Evolutionary conservation across 2,329 filamentous ascomycete genomes (phyloP), one percentile per base, ranked within the genome.

Genomic region (Penicillium sp.): DNA sequence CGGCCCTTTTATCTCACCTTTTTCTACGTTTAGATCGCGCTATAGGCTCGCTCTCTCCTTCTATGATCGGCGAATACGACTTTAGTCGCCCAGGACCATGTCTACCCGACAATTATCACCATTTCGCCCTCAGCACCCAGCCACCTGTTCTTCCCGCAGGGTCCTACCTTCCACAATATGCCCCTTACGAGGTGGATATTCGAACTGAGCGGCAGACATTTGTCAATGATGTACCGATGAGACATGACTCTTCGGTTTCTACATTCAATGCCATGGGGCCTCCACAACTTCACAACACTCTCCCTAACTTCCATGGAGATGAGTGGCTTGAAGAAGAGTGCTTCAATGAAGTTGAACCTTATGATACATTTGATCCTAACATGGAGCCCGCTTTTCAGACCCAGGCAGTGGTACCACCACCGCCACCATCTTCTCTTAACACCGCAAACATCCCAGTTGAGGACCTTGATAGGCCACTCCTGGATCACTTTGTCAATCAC

Each of bases 141-240:
- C 33, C 33, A 9, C 33, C 33, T 15, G 2, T 9, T 20, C 15
- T 18, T 9, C 33, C 33, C 3, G 6, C 33, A 7, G 62, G 64
- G 37, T 70, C 73, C 27, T 72, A 77, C 69, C 54, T 77, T 70
- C 60, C 76, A 69, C 64, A 78, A 3, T 82, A 83, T 60, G 84
- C 88, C 20, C 91, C 92, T 0, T 97, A 95, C 72, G 93, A 97
- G 75, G 87, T 97, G 58, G 93, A 97, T 73, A 89, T 97, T 79
- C 96, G 93, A 82, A 97, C 92, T 1, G 93, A 97, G 78, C 84
- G 90, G 61, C 91, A 97, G 66, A 92, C 95, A 80, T 96, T 90
- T 74, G 87, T 97, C 74, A 91, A 97, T 68, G 90, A 97, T 70
- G 83, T 96, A 53, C 91, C 90, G 4, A 89, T 92, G 14, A 81